phyloP scores from a whole-genome alignment of 192 early-diverging fungal species.

The Obelidium mucronatum region DNA sequence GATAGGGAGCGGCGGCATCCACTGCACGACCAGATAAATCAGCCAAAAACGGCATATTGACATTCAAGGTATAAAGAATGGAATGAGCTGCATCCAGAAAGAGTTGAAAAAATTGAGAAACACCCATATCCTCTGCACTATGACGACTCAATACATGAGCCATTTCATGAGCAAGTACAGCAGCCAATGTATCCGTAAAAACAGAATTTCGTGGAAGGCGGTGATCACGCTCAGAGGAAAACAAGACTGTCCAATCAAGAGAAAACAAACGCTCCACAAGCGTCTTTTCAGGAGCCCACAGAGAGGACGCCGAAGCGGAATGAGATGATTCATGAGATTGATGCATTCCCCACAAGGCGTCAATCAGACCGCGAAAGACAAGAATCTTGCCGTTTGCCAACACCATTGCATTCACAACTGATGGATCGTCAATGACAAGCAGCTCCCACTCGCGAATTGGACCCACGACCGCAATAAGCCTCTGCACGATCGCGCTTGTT shows the following conservation, averaged over 20 bases:
- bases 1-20: constrained; percentile 40
- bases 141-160: constrained; percentile 50
- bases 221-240: background rate
- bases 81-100: constrained; percentile 44
- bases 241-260: background rate
- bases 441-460: constrained; percentile 48
- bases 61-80: constrained; percentile 45
- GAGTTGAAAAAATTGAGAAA: constrained; percentile 31
- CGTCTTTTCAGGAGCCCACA: too few relatives aligned
- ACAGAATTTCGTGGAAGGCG: background rate
- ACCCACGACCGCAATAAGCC: constrained; percentile 11
- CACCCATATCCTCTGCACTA: constrained; percentile 43
- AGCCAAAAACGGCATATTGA: constrained; percentile 49
- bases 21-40: constrained; percentile 47
- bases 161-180: constrained; percentile 51
- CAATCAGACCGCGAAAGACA: constrained; percentile 52
- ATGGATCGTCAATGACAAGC: constrained; percentile 44
- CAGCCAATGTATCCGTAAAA: constrained; percentile 42
- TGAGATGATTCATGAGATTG: too few relatives aligned
- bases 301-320: too few relatives aligned
- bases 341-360: constrained; percentile 12
- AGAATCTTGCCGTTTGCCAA: constrained; percentile 51
- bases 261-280: background rate
- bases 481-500: background rate
- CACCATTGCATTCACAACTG: constrained; percentile 52